Conservation (phyloP, 495 filamentous ascomycete species). For the Oidiodendron maius region DNA sequence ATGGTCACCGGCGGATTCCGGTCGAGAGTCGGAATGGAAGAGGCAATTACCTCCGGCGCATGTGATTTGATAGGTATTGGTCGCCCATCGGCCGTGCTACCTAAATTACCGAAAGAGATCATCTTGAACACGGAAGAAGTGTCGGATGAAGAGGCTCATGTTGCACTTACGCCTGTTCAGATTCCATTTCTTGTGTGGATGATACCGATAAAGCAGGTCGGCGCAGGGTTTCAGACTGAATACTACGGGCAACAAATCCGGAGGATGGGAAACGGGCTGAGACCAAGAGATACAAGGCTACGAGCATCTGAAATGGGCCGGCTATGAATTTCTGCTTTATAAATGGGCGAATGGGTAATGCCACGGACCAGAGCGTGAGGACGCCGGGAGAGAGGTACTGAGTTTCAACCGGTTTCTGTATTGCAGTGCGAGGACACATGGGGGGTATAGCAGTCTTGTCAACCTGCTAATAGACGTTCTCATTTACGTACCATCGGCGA, state of each 20-base stretch:
- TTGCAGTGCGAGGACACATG: no score
- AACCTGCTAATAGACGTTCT: no score
- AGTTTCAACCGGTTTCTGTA: no score
- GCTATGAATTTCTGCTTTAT: no score
- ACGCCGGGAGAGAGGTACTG: no score
- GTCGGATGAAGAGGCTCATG: constrained; percentile 39
- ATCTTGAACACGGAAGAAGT: constrained; percentile 48
- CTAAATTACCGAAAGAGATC: constrained; percentile 38
- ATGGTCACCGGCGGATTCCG: constrained; percentile 48
- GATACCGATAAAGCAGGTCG: constrained; percentile 33
- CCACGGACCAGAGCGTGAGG: no score
- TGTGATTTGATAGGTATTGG: constrained; percentile 56
- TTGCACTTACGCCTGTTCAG: constrained; percentile 26
- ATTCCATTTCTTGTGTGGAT: constrained; percentile 26
- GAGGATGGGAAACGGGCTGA: constrained; percentile 29
- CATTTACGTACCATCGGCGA: no score
- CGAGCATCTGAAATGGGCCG: no score
- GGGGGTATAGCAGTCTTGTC: no score
- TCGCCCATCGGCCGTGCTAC: constrained; percentile 45
- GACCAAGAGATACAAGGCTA: constrained; percentile 1
- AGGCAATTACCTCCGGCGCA: constrained; percentile 41
- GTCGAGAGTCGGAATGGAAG: constrained; percentile 45
- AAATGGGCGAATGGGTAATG: no score
- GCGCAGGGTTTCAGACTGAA: constrained; percentile 38
- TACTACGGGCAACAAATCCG: constrained; percentile 38